These are phyloP conservation scores for Cytospora piceicola DNA, from an alignment of 2,329 filamentous ascomycete species.

Conservation along the genomic window DNA sequence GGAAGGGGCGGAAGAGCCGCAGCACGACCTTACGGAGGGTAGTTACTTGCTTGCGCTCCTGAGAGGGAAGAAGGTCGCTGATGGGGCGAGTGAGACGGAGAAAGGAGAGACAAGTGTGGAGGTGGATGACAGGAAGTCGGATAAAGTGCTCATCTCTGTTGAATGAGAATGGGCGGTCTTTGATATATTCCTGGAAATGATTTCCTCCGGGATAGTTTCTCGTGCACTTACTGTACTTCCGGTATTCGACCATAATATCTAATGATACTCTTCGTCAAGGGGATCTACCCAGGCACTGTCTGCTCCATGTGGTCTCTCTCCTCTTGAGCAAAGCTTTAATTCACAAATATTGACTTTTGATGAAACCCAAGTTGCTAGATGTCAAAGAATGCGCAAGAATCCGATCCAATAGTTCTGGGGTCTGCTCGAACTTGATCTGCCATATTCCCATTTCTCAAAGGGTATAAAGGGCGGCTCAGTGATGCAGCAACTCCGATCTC, in stretches of 20 bases:
- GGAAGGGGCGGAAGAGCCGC: slow-evolving; percentile 8
- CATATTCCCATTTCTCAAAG: background rate
- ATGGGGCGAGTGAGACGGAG: background rate
- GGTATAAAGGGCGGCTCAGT: background rate
- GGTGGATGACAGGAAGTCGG: background rate
- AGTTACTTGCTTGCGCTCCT: slow-evolving; percentile 19
- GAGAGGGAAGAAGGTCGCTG: background rate
- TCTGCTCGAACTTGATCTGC: no score
- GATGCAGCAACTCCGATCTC: background rate
- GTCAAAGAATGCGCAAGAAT: no score
- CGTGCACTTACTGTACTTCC: no score
- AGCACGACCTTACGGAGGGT: slow-evolving; percentile 18
- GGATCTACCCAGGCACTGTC: no score
- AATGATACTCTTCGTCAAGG: no score
- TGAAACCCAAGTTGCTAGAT: no score
- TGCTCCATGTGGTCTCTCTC: no score
- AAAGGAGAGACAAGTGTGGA: background rate
- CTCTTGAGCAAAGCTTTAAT: no score
- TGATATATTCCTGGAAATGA: no score
- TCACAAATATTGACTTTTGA: no score
- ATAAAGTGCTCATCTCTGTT: background rate
- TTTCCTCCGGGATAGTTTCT: no score
- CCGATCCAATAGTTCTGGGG: background rate
- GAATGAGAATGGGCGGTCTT: background rate
- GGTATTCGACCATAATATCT: no score